Base-by-base conservation (phyloP, 192 early-diverging fungal genomes). In the Coemansia sp. region DNA sequence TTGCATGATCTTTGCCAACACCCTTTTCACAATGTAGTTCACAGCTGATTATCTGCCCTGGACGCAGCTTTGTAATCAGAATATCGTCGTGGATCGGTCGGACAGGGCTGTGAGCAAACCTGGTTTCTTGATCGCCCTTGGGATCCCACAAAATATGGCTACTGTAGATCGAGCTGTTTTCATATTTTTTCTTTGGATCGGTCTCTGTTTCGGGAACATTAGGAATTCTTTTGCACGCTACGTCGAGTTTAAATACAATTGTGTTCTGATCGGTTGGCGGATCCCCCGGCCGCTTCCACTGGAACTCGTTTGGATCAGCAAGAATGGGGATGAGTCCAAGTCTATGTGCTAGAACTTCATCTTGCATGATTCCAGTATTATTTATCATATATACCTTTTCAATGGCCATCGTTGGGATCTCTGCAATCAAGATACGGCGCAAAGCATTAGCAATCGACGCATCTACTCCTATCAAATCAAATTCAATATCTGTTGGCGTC, bases 331-430 rank as follows among this genome's bases (percentile, higher is more conserved):
- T 83, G 67, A 99, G 77, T 15, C 96, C 96, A 42, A 99, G 75
- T 26, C 96, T 87, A 58, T 96, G 94, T 16, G 95, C 90, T 43
- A 97, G 68, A 7, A 99, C 86, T 75, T 99, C 95, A 75, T 99
- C 96, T 53, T 92, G 90, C 64, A 99, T 86, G 40, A 99, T 85
- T 2, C 88, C 88, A 1, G 91, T 95, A 84, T 97, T 96, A 84
- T 96, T 91, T 76, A 89, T 84, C 45, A 97, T 84, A 73, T 88
- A 99, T 23, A 97, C 94, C 21, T 90, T 87, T 71, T 97, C 95
- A 48, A 97, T 96, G 4, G 96, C 96, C 95, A 99, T 94, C 0
- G 95, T 95, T 18, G 96, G 95, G 18, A 99, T 86, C 66, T 99
- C 96, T 2, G 95, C 93, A 67, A 99, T 92, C 86, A 99, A 68